These are phyloP conservation scores for Umbilicus rupestris DNA, from an alignment of 164 flowering plant genomes.

Conservation along the genomic window DNA sequence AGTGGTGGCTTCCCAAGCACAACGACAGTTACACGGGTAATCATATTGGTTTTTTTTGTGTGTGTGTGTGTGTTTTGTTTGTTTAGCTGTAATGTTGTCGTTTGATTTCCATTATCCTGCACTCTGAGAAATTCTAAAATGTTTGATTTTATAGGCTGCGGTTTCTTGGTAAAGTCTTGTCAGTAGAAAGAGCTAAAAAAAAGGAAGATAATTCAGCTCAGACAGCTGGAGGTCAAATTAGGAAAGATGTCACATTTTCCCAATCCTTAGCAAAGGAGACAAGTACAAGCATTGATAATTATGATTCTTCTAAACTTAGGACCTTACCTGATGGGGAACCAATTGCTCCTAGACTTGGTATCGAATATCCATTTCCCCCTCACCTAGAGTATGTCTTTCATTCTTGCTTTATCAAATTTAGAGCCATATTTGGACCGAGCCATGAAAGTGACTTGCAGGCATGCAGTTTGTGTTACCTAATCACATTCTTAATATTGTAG, in stretches of 20 bases:
- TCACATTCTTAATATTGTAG: constrained; percentile 26
- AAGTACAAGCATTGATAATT: constrained; percentile 14
- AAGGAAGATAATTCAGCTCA: constrained; percentile 17
- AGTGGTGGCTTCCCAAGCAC: constrained; percentile 68
- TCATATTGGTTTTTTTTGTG: not conserved
- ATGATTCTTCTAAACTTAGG: constrained; percentile 22
- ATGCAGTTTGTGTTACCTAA: not conserved
- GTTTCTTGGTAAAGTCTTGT: constrained; percentile 86
- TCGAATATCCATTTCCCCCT: constrained; percentile 93
- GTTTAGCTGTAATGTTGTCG: not conserved
- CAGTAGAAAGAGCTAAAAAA: constrained; percentile 56
- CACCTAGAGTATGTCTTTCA: constrained; percentile 65
- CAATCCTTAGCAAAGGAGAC: constrained; percentile 23
- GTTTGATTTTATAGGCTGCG: constrained; percentile 40
- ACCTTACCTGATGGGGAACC: constrained; percentile 39
- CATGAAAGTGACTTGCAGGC: not conserved
- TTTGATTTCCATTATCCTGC: not conserved
- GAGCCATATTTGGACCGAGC: not conserved
- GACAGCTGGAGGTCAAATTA: constrained; percentile 20
- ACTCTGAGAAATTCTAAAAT: not conserved
- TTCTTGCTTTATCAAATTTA: constrained; percentile 2
- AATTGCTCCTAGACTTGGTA: constrained; percentile 79
- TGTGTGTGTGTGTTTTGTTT: too few species aligned
- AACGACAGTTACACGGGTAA: constrained; percentile 71
- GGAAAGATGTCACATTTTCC: constrained; percentile 20